Base-by-base conservation (phyloP, 257 asterid species). In the Scutellaria barbata region DNA sequence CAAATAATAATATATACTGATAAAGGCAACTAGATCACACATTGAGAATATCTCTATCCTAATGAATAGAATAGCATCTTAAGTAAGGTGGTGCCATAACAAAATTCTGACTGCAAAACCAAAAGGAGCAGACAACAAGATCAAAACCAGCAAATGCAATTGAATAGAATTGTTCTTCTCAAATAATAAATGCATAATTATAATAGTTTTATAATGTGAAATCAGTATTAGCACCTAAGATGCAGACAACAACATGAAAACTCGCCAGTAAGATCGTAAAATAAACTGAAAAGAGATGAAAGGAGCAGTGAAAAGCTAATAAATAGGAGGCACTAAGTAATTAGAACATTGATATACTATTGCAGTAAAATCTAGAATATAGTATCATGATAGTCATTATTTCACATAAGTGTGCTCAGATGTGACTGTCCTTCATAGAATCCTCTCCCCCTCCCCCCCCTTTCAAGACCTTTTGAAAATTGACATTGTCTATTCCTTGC, bases 1-100 rank as follows among this genome's bases (percentile, higher is more conserved):
- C 25, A 30, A 53, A 17, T 25, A 48, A 20, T 57, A 62, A 59
- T 39, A 59, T 14, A 64, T 69, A 37, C 22, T 18, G 59, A 58
- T 17, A 48, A 11, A 67, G 37, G 43, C 48, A 73, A 55, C 48
- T 17, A 41, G 52, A 16, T 47, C 58, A 43, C 67, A 77, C 62
- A 70, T 18, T 43, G 65, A 47, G 43, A 22, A 22, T 22, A 22
- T 22, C 25, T 22, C 25, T 22, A 30, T 3, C 35, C 35, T 30
- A 55, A n/a, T 66, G 33, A 67, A 63, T 2, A 20, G 52, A 30
- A 30, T 35, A 53, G 8, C 61, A 20, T 51, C 63, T 22, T 14
- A 45, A 13, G 12, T 63, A 62, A 22, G 53, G 39, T 18, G 45
- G 60, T 33, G 6, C 13, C 16, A 22, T 10, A 41, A 52, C 74